Base-by-base conservation (phyloP, 2,329 filamentous ascomycete genomes). In the Penicillium sp. region DNA sequence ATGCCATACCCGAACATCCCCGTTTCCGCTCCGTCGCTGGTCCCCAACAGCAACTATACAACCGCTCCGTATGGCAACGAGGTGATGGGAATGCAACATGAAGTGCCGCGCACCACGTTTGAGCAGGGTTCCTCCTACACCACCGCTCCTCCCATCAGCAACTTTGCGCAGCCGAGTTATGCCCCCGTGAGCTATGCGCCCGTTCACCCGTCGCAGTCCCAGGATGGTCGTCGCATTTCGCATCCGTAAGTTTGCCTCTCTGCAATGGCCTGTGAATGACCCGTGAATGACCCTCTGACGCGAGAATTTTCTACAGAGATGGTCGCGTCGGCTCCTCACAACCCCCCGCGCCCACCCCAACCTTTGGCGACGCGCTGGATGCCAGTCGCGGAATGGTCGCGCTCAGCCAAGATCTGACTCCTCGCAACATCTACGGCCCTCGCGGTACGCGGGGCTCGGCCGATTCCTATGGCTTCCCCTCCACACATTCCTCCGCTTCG, bases 331-430 rank as follows among this genome's bases (percentile, higher is more conserved):
- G 54, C 22, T 56, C 60, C 30, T 54, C 65, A 8, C 57, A 62
- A 75, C 56, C 76, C 70, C 80, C 72, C 64, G 49, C 42, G 8
- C 57, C 65, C 33, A 72, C 75, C 38, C 74, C 82, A 52, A 83
- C 81, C 53, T 93, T 89, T 62, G 85, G 83, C 50, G 90, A 95
- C 60, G 86, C 87, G 17, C 79, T 96, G 39, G 90, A 95, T 62
- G 89, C 89, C 15, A 89, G 88, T 61, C 84, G 92, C 45, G 87
- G 88, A 52, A 95, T 96, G 85, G 77, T 95, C 16, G 87, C 88
- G 25, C 85, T 96, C 76, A 94, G 86, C 75, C 88, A 95, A 68
- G 88, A 95, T 54, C 67, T 81, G 55, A 95, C 88, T 1, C 87
- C 89, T 9, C 75, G 89, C 45, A 92, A 90, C 60, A 86, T 95